phyloP scores from a whole-genome alignment of 495 filamentous ascomycete genomes.

The Gamarada debralockiae region DNA sequence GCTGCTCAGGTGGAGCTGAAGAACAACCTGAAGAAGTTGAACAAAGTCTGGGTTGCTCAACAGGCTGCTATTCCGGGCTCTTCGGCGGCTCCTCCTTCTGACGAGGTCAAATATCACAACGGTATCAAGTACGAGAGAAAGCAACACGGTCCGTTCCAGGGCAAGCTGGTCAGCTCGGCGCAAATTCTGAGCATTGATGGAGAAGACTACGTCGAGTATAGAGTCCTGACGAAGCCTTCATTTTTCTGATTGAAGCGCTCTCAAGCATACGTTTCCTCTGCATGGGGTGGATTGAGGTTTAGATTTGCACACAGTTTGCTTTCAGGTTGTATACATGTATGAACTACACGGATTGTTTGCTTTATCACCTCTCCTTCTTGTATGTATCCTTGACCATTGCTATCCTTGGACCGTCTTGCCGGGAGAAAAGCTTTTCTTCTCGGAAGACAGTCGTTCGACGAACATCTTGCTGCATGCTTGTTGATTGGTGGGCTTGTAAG shows the following conservation, averaged over 20 bases:
- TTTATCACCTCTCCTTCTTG: no score
- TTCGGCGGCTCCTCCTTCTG: slow-evolving; percentile 5
- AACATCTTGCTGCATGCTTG: no score
- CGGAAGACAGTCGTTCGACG: no score
- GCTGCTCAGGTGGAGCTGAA: slow-evolving; percentile 20
- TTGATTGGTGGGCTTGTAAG: no score
- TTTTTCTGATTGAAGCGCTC: slow-evolving; percentile 35
- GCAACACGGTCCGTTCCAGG: slow-evolving; percentile 45
- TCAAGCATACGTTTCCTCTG: no score
- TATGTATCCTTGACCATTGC: no score
- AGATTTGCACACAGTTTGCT: no score
- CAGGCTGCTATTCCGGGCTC: slow-evolving; percentile 11
- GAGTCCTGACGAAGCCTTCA: slow-evolving; percentile 49
- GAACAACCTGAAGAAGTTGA: slow-evolving; percentile 22
- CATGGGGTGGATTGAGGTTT: no score
- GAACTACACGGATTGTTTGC: no score
- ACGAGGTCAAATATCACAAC: slow-evolving; percentile 46
- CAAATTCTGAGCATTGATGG: slow-evolving; percentile 52
- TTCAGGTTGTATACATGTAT: no score
- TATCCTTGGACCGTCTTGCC: no score
- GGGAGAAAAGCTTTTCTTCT: no score
- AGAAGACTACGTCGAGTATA: slow-evolving; percentile 55
- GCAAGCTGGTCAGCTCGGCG: slow-evolving; percentile 46
- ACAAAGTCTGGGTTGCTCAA: slow-evolving; percentile 25
- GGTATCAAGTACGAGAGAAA: slow-evolving; percentile 53